Conservation (phyloP, 2,329 filamentous ascomycete species). For the Gliomastix tumulicola region DNA sequence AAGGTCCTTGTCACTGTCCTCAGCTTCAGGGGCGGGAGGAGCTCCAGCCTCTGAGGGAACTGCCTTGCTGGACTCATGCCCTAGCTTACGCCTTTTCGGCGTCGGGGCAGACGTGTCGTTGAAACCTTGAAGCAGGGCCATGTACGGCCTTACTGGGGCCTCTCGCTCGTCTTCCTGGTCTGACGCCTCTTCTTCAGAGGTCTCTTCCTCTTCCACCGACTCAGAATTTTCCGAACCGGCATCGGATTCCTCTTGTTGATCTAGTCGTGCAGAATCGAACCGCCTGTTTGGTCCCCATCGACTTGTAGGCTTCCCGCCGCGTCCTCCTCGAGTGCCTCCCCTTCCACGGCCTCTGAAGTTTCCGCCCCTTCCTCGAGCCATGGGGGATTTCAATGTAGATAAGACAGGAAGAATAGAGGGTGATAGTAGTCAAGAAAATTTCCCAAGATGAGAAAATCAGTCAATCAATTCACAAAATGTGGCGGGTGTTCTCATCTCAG, state of each 20-base stretch:
- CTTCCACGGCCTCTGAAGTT: constrained; percentile 21
- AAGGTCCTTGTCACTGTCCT: constrained; percentile 26
- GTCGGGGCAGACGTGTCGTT: constrained; percentile 35
- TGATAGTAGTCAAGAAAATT: no score
- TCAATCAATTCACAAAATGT: no score
- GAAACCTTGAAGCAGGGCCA: constrained; percentile 49
- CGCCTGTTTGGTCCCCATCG: constrained; percentile 27
- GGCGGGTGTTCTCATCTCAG: no score
- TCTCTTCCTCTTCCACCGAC: constrained; percentile 10
- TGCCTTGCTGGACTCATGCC: constrained; percentile 14
- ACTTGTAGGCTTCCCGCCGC: constrained; percentile 23
- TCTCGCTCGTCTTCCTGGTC: constrained; percentile 31
- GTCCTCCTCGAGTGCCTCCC: constrained; percentile 16
- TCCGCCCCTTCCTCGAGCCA: constrained; percentile 24
- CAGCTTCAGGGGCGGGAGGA: background rate
- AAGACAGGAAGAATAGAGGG: no score
- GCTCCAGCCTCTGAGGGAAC: constrained; percentile 1
- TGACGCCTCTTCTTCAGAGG: constrained; percentile 13
- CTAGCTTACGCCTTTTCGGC: constrained; percentile 52
- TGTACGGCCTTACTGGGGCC: constrained; percentile 41
- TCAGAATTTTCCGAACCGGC: constrained; percentile 7
- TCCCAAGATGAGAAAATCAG: no score
- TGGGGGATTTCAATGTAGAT: no score
- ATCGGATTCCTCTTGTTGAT: constrained; percentile 21
- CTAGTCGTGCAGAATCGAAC: constrained; percentile 26